Evolutionary conservation across 2,329 filamentous ascomycete species (phyloP).

Genomic region (Pyrenochaeta sp.): DNA sequence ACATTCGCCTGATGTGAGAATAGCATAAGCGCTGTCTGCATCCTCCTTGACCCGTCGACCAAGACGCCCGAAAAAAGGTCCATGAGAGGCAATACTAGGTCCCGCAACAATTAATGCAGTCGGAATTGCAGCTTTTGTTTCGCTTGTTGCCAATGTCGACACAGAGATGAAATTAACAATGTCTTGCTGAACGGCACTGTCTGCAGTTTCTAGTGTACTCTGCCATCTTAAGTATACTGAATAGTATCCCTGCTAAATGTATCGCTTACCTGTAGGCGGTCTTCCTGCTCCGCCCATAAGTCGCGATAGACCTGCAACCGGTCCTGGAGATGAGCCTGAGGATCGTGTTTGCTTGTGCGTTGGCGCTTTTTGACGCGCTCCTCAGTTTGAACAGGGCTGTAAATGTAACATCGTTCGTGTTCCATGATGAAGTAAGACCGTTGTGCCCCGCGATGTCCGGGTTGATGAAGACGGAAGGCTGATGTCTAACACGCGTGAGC

Average conservation of each 20-base stretch:
- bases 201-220: conserved; percentile 49
- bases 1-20: conserved; percentile 74
- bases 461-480: conserved; percentile 13
- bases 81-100: conserved; percentile 78
- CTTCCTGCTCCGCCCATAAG: conserved; percentile 70
- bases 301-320: conserved; percentile 68
- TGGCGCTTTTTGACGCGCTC: conserved; percentile 52
- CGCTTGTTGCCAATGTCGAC: conserved; percentile 24
- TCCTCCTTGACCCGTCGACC: conserved; percentile 52
- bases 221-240: conserved; percentile 24
- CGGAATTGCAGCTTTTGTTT: conserved; percentile 61
- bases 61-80: conserved; percentile 75
- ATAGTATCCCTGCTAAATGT: neutral
- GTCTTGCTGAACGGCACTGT: conserved; percentile 48
- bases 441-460: neutral
- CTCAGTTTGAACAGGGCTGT: conserved; percentile 45
- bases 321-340: conserved; percentile 43
- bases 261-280: conserved; percentile 65
- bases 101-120: conserved; percentile 78
- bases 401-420: conserved; percentile 58
- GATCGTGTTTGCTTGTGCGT: conserved; percentile 39
- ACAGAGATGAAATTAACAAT: conserved; percentile 50
- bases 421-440: conserved; percentile 50
- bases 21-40: conserved; percentile 65
- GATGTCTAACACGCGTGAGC: conserved; percentile 29